Base-by-base conservation (phyloP, 1,284 basidiomycete genomes). In the Moniliella sp. region DNA sequence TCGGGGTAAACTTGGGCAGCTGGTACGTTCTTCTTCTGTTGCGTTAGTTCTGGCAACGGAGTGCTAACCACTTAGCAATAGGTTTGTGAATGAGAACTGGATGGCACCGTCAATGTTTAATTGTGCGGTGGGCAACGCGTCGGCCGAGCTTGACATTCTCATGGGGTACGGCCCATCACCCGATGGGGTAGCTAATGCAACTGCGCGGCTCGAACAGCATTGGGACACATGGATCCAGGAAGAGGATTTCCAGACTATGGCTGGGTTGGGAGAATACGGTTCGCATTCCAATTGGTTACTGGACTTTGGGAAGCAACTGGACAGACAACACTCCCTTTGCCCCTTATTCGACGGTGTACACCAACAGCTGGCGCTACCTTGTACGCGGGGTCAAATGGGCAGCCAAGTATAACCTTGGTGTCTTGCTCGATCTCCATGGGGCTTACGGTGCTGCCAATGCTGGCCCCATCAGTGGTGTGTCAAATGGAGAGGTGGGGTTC, bases 71-170 rank as follows among this genome's bases (percentile, higher is more conserved):
- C 1, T 5, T 7, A 13, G 15, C 23, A 31, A 9, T 36, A 75
- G 75, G 75, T 77, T 79, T 46, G 75, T 78, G 1, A 70, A 74
- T 35, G 77, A 80, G 53, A 62, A 68, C 17, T 80, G 77, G 76
- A 78, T 80, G 74, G 70, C 71, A 4, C 71, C 72, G 3, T 73
- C 72, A 26, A 44, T 76, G 18, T 78, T 78, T 51, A 52, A 57
- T 2, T 76, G 74, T 37, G 75, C 76, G 3, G 54, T 65, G 15
- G 73, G 68, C 3, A 48, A 63, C 12, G 64, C 68, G 45, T 46
- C 62, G 2, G 69, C 75, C 2, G 66, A 67, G 32, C 46, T 63
- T 26, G 64, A 65, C 40, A 39, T 67, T 5, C 60, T 65, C 1
- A 48, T 45, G 17, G 65, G 65, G 8, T 67, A 63, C 48, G 63